Evolutionary conservation across 108 stramenopile genomes (phyloP), one percentile per base, ranked within the genome.

Genomic region (Pseudonitzschia multiseries): DNA sequence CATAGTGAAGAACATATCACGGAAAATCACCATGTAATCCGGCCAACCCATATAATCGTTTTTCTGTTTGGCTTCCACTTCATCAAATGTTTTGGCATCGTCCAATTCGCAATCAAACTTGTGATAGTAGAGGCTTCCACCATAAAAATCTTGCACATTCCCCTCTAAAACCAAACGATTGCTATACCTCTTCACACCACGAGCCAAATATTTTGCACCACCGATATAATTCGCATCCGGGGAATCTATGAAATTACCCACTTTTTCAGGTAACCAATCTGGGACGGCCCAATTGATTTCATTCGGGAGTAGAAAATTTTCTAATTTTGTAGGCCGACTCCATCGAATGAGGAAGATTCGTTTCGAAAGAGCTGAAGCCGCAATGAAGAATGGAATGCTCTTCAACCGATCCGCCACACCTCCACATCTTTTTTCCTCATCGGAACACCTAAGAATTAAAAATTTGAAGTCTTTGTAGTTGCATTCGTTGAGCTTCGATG

Each of bases 381-480:
- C 46, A 27, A 87, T n/a, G 20, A 77, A 71, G 22, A 79, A 71
- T 28, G 86, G 83, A 4, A 87, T 4, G 9, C 68, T 54, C 50
- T 80, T 75, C 66, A 87, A 66, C n/a, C 86, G 78, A 72, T 87
- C 86, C 8, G 86, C 59, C 17, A 78, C 6, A 21, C 86, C 86
- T 50, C 86, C 86, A 21, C 83, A 83, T 67, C 66, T 65, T 21
- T 29, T 41, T 14, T 69, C 69, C 9, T 44, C 28, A 2, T 22
- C 12, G 13, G 53, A 53, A 26, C 83, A 83, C 20, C 60, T 57
- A 21, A 83, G 48, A 20, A 83, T 57, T 3, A 80, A 42, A 44
- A 75, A 79, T 54, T 72, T 77, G 27, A 57, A 46, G 14, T 53
- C 24, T 18, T 60, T 72, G 74, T 66, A 76, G 50, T 79, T 79